A percentile compares a stretch with the other conserved stretches of the same genome.
Conservation (phyloP, 345 rosid species). For the Eucalyptus pauciflora region DNA sequence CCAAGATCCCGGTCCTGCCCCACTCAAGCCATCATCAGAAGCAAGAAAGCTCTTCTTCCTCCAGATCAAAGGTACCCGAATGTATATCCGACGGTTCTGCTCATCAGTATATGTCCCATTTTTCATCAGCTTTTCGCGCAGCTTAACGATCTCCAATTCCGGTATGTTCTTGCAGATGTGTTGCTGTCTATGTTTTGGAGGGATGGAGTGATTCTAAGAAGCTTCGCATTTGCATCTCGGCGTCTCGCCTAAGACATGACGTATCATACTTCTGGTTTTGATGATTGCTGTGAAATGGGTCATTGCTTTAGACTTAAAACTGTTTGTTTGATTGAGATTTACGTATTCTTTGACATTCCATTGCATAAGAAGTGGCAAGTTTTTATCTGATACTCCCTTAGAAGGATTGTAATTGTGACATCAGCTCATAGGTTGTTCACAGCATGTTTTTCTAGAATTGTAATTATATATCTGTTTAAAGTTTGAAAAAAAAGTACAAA, state of each 20-base stretch:
- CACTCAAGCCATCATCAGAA: background rate
- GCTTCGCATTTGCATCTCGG: background rate
- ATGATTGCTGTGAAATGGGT: background rate
- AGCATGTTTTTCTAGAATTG: background rate
- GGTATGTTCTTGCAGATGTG: constrained; percentile 9
- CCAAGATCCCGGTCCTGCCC: background rate
- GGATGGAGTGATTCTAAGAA: background rate
- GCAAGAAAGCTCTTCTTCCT: background rate
- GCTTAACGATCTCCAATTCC: background rate
- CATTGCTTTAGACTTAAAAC: background rate
- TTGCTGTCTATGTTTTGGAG: constrained; percentile 5
- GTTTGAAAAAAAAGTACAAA: background rate
- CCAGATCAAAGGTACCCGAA: constrained; percentile 8
- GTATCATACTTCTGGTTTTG: background rate
- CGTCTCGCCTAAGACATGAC: background rate
- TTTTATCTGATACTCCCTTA: background rate
- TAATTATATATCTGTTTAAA: background rate
- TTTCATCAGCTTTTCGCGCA: background rate
- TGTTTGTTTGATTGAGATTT: background rate
- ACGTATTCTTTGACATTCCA: background rate
- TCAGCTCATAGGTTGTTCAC: background rate
- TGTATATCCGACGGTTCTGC: background rate
- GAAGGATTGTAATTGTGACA: background rate
- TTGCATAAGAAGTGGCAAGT: background rate
- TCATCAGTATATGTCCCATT: background rate